Evolutionary conservation across 1,284 basidiomycete genomes (phyloP).

Genomic region (Tremellales sp.): DNA sequence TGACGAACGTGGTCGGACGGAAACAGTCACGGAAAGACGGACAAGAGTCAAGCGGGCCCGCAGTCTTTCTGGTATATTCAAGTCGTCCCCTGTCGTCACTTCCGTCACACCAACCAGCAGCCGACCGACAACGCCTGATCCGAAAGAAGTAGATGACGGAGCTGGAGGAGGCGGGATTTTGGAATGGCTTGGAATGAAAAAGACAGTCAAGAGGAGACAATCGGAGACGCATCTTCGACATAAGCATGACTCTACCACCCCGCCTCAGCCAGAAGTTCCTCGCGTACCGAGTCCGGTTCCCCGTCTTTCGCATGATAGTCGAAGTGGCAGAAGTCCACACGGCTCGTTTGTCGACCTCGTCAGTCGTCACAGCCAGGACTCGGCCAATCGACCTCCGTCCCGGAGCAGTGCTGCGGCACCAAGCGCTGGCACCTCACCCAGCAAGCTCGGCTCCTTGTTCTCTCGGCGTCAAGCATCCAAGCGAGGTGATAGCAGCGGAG

Average conservation of each 20-base stretch:
- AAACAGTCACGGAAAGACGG: slow-evolving; percentile 12
- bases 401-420: neutral
- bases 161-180: slow-evolving; percentile 19
- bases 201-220: slow-evolving; percentile 27
- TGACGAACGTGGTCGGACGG: neutral
- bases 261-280: neutral
- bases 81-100: slow-evolving; percentile 9
- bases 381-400: neutral
- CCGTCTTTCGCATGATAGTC: neutral
- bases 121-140: neutral
- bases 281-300: neutral
- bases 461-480: slow-evolving; percentile 15
- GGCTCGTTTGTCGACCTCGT: neutral
- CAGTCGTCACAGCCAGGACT: neutral
- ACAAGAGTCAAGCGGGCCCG: slow-evolving; percentile 26
- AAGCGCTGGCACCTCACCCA: neutral
- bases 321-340: neutral
- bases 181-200: slow-evolving; percentile 41
- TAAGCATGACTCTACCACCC: neutral
- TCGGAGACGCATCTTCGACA: slow-evolving; percentile 27
- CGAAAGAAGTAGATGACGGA: slow-evolving; percentile 3
- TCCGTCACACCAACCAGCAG: too few relatives aligned
- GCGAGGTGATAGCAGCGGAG: slow-evolving; percentile 6
- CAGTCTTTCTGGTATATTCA: slow-evolving; percentile 39
- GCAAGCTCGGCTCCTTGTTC: slow-evolving; percentile 17